Conservation (phyloP, 2,329 filamentous ascomycete genomes). For the Leptosphaerulina australis region DNA sequence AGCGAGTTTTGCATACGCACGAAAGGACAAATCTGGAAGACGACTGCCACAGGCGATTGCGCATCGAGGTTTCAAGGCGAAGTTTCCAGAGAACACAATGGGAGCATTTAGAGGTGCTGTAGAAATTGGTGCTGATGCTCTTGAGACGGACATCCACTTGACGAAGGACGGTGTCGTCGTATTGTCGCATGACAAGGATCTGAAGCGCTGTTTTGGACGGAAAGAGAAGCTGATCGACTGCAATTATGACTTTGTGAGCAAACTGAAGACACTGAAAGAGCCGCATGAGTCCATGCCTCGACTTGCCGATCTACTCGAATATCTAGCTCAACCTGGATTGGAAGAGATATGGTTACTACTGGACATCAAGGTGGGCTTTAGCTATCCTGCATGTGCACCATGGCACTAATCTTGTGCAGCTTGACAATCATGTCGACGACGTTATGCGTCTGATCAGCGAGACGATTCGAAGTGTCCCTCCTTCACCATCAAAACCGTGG, state of each 20-base stretch:
- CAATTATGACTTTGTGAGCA: constrained; percentile 74
- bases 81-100: constrained; percentile 86
- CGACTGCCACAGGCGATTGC: constrained; percentile 73
- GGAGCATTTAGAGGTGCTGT: constrained; percentile 76
- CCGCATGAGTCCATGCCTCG: constrained; percentile 76
- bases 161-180: constrained; percentile 84
- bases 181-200: constrained; percentile 77
- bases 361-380: constrained; percentile 78
- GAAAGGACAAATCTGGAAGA: constrained; percentile 44
- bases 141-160: constrained; percentile 89
- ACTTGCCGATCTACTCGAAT: constrained; percentile 74
- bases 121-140: constrained; percentile 73
- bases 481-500: constrained; percentile 64
- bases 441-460: constrained; percentile 73
- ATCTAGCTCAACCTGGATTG: constrained; percentile 67
- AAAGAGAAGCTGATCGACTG: constrained; percentile 74
- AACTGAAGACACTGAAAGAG: constrained; percentile 68
- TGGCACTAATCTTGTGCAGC: constrained; percentile 50
- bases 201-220: constrained; percentile 83
- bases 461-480: constrained; percentile 62
- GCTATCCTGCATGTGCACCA: background rate
- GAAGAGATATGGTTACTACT: constrained; percentile 80
- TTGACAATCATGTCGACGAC: constrained; percentile 71
- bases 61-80: constrained; percentile 78
- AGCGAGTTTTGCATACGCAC: constrained; percentile 47